Evolutionary conservation across 192 early-diverging fungal species (phyloP).

Genomic region (Coemansia sp.): DNA sequence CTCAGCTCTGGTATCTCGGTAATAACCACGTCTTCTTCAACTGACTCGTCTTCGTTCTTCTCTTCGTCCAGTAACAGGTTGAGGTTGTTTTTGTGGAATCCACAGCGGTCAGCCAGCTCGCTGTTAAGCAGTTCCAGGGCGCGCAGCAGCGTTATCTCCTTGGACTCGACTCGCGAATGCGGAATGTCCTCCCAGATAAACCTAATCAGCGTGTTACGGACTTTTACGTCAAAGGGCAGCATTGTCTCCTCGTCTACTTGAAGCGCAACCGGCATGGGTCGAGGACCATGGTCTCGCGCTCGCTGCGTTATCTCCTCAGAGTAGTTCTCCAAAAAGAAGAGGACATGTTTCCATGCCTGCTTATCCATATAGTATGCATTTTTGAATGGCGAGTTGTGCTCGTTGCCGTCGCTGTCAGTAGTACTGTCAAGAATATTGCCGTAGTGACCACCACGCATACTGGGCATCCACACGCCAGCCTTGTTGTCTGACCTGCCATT

Average conservation of each 20-base stretch:
- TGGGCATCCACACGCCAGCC: neutral
- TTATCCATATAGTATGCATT: conserved; percentile 39
- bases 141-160: conserved; percentile 44
- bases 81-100: conserved; percentile 23
- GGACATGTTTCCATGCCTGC: conserved; percentile 23
- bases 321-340: conserved; percentile 30
- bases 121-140: conserved; percentile 42
- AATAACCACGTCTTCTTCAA: conserved; percentile 11
- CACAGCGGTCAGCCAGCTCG: conserved; percentile 35
- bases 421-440: neutral
- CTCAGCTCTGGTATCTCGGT: conserved; percentile 4
- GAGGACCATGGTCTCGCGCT: conserved; percentile 15
- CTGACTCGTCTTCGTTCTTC: conserved; percentile 24
- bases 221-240: conserved; percentile 30
- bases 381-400: conserved; percentile 26
- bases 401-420: conserved; percentile 20
- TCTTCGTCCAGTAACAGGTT: conserved; percentile 18
- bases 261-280: conserved; percentile 49
- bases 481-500: neutral
- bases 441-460: neutral
- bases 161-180: conserved; percentile 21
- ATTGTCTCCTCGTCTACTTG: conserved; percentile 25
- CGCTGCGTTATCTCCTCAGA: conserved; percentile 34
- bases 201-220: conserved; percentile 23
- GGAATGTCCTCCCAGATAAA: conserved; percentile 51